Conservation (phyloP, 768 basidiomycete genomes). For the Russula olivacea region DNA sequence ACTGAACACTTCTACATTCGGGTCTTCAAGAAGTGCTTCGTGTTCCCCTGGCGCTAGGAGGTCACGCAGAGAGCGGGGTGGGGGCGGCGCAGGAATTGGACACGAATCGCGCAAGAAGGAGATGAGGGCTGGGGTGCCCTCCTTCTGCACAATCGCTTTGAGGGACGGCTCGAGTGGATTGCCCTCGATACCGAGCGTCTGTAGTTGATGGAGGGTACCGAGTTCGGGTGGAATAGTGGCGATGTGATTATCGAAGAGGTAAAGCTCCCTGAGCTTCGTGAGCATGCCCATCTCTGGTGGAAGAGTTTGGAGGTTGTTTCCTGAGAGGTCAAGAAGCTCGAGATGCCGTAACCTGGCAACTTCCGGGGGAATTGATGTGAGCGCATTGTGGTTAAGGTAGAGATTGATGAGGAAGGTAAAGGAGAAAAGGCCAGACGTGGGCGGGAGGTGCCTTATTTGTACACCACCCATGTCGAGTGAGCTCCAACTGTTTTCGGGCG, state of each 20-base stretch:
- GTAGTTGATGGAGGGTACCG: constrained; percentile 86
- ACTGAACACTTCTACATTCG: constrained; percentile 68
- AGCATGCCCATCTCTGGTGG: constrained; percentile 90
- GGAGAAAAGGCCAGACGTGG: constrained; percentile 65
- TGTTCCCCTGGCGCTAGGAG: constrained; percentile 54
- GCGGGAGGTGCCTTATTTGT: constrained; percentile 83
- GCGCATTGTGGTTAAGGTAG: constrained; percentile 92
- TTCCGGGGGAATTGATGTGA: constrained; percentile 71
- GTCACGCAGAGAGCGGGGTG: constrained; percentile 70
- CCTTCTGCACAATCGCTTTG: constrained; percentile 82
- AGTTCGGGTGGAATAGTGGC: constrained; percentile 78
- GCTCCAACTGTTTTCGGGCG: constrained; percentile 76
- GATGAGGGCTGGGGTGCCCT: constrained; percentile 87
- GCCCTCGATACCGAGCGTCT: constrained; percentile 93
- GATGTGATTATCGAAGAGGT: constrained; percentile 94
- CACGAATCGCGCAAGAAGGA: constrained; percentile 91
- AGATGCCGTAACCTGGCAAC: constrained; percentile 81
- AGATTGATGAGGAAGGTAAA: constrained; percentile 93
- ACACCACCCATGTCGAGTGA: constrained; percentile 97
- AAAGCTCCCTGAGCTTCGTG: constrained; percentile 82
- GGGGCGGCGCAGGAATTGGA: constrained; percentile 74
- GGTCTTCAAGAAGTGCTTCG: constrained; percentile 54
- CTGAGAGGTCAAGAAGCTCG: constrained; percentile 85
- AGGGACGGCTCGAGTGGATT: constrained; percentile 81
- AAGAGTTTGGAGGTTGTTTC: constrained; percentile 71